These are phyloP conservation scores for Epichloe sp. DNA, from an alignment of 2,329 filamentous ascomycete species.

Conservation along the genomic window DNA sequence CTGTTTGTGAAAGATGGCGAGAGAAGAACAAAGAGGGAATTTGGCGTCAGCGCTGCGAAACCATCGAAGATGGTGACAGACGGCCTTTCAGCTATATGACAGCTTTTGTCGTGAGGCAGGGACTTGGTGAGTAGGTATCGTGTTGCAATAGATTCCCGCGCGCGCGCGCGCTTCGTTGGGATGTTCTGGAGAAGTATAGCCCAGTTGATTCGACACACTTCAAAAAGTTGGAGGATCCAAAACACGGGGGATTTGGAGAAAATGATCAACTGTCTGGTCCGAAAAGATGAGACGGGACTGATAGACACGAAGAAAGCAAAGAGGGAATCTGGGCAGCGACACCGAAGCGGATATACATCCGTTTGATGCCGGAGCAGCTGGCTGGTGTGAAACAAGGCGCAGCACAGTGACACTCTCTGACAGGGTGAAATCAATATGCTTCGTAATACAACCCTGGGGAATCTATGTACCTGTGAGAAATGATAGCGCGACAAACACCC, in stretches of 20 bases:
- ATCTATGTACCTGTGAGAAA: conserved; percentile 25
- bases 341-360: conserved; percentile 3
- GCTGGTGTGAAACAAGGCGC: conserved; percentile 35
- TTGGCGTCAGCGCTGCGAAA: too few relatives aligned
- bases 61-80: too few relatives aligned
- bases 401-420: conserved; percentile 33
- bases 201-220: too few relatives aligned
- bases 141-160: too few relatives aligned
- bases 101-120: neutral
- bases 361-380: conserved; percentile 18
- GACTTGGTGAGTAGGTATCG: too few relatives aligned
- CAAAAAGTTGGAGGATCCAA: too few relatives aligned
- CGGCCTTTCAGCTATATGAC: too few relatives aligned
- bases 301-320: neutral
- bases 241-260: too few relatives aligned
- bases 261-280: neutral
- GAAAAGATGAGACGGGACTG: neutral
- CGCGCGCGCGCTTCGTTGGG: too few relatives aligned
- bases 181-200: too few relatives aligned
- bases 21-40: too few relatives aligned
- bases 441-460: conserved; percentile 35
- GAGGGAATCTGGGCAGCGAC: neutral
- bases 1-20: too few relatives aligned
- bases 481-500: conserved; percentile 19
- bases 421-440: conserved; percentile 8